Conservation (phyloP, 2,329 filamentous ascomycete genomes). For the Mycosphaerella arachidis region DNA sequence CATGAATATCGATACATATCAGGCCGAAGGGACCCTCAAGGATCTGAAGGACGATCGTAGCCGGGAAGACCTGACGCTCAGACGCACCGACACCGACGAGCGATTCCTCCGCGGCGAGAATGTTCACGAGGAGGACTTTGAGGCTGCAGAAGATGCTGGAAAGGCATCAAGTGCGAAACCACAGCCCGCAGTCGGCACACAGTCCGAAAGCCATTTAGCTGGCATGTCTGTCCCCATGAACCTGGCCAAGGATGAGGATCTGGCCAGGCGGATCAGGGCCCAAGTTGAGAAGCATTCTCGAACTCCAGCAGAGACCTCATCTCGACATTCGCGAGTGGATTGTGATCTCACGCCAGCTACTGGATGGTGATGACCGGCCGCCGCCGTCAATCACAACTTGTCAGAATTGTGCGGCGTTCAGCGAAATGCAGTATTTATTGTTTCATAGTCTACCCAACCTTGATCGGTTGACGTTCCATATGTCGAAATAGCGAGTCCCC, state of each 20-base stretch:
- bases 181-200: background rate
- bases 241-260: background rate
- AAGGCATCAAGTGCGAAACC: too few species aligned
- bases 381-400: too few species aligned
- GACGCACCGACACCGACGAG: constrained; percentile 1
- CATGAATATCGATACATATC: background rate
- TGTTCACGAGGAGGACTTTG: constrained; percentile 12
- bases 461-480: too few species aligned
- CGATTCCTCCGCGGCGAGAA: constrained; percentile 8
- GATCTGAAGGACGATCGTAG: background rate
- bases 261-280: constrained; percentile 4
- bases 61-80: background rate
- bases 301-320: background rate
- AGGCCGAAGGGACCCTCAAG: background rate
- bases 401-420: too few species aligned
- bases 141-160: background rate
- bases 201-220: background rate
- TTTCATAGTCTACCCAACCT: too few species aligned
- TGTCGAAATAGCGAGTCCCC: too few species aligned
- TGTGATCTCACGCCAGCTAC: background rate
- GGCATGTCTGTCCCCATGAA: background rate
- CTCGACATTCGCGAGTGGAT: background rate
- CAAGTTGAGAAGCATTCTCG: constrained; percentile 3
- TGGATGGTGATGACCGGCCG: background rate
- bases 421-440: too few species aligned